phyloP scores from a whole-genome alignment of 805 yeast genomes.

The Saccharomycopsis microspora region DNA sequence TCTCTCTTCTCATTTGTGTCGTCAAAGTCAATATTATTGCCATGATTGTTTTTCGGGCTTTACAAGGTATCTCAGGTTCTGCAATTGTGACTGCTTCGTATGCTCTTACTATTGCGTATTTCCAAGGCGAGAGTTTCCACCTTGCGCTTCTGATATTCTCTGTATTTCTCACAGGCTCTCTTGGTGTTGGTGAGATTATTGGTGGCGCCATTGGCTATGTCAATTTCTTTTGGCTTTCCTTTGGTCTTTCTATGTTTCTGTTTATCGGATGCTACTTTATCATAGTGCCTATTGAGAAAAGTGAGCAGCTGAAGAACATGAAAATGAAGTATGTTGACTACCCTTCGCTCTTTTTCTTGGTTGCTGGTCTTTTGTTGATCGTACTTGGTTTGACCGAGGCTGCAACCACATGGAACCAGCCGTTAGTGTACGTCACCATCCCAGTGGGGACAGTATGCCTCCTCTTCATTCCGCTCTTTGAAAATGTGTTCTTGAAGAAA shows the following conservation, averaged over 20 bases:
- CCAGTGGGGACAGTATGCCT: conserved; percentile 54
- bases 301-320: conserved; percentile 17
- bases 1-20: conserved; percentile 26
- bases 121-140: conserved; percentile 21
- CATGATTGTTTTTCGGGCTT: conserved; percentile 31
- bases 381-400: conserved; percentile 16
- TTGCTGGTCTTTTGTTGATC: conserved; percentile 29
- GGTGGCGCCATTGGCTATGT: conserved; percentile 15
- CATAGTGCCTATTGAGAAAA: conserved; percentile 21
- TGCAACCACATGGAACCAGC: conserved; percentile 8
- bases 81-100: conserved; percentile 28
- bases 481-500: conserved; percentile 5
- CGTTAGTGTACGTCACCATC: conserved; percentile 30
- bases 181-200: conserved; percentile 11
- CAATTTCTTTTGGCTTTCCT: conserved; percentile 9
- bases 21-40: conserved; percentile 25
- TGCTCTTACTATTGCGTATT: conserved; percentile 24
- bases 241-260: conserved; percentile 17
- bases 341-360: conserved; percentile 25
- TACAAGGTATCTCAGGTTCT: conserved; percentile 35
- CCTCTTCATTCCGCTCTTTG: conserved; percentile 22
- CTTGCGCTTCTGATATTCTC: conserved; percentile 21
- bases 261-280: conserved; percentile 21
- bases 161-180: conserved; percentile 20
- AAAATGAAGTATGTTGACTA: conserved; percentile 25